Evolutionary conservation across 192 early-diverging fungal genomes (phyloP), one percentile per base, ranked within the genome.

Genomic region (Haplosporangium gracile): DNA sequence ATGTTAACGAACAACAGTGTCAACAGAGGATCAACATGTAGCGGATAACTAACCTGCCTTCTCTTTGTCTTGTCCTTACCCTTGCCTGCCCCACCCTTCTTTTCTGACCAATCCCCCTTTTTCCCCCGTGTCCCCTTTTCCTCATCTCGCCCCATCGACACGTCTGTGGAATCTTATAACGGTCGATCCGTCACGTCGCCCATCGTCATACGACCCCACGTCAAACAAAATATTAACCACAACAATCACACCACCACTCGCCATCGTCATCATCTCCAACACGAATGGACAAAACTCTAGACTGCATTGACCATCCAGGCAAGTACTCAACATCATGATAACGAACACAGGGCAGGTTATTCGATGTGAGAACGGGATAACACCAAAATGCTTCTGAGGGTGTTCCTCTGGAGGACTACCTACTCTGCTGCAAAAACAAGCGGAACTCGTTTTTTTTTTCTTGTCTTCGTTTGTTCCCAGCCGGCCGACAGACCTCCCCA

Each of bases 261-360:
- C 29, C 55, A 2, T 15, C 22, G 34, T 43, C 34, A 68, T 68
- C 63, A 39, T 42, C 22, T 11, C 11, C 47, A 63, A 42, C 26
- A 57, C 53, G 38, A 42, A 49, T 73, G 32, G 60, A 57, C 47
- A 38, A 32, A 68, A 36, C 18, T 70, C 63, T 70, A 85, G 83
- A 85, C 83, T 80, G 83, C 83, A 77, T 74, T 85, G 75, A 85
- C 83, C 49, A 85, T 85, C 75, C 83, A 85, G 83, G 83, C 70
- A 76, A 85, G 83, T 76, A 53, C 69, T 69, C 34, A 20, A 72
- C 3, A 36, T 5, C 40, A 47, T 29, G 3, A 15, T n/a, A 8
- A 57, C 34, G 38, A 22, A 45, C 32, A 47, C 47, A 70, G n/a
- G 10, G 5, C 18, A 22, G 15, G n/a, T 3, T 20, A 70, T n/a